Evolutionary conservation across 2,329 filamentous ascomycete genomes (phyloP).

Genomic region (Fusarium tanahbumbuense): DNA sequence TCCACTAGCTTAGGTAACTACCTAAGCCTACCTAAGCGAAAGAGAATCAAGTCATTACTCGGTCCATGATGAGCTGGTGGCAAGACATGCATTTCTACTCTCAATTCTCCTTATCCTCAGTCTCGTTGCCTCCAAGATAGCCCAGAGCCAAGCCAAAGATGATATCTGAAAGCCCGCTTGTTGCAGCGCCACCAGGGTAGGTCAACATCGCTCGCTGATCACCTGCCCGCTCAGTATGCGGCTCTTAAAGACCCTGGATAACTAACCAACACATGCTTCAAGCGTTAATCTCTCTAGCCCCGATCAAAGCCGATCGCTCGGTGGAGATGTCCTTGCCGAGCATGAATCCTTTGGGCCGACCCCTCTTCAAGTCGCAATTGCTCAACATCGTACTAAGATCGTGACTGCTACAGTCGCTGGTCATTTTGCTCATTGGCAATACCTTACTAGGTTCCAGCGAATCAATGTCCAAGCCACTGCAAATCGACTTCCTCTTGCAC

Average conservation of each 20-base stretch:
- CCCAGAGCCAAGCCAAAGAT: slow-evolving; percentile 2
- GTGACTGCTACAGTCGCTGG: slow-evolving; percentile 41
- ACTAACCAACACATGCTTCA: slow-evolving; percentile 36
- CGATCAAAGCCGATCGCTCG: slow-evolving; percentile 42
- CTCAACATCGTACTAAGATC: slow-evolving; percentile 41
- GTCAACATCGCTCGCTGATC: slow-evolving; percentile 16
- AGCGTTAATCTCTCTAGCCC: slow-evolving; percentile 38
- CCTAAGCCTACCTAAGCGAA: background rate
- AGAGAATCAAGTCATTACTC: slow-evolving; percentile 17
- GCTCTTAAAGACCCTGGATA: slow-evolving; percentile 14
- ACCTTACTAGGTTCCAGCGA: slow-evolving; percentile 36
- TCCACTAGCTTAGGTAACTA: slow-evolving; percentile 43
- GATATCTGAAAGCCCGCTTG: slow-evolving; percentile 22
- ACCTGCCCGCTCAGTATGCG: slow-evolving; percentile 1
- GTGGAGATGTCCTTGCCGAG: slow-evolving; percentile 43
- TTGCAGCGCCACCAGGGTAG: slow-evolving; percentile 29
- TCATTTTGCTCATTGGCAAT: slow-evolving; percentile 46
- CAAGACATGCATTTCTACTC: slow-evolving; percentile 7
- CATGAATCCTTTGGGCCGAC: slow-evolving; percentile 44
- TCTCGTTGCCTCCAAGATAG: background rate
- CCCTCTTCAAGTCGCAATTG: slow-evolving; percentile 43
- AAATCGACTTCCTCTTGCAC: slow-evolving; percentile 38
- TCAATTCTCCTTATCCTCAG: background rate
- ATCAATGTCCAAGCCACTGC: slow-evolving; percentile 34
- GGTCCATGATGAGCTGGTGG: slow-evolving; percentile 17